phyloP scores from a whole-genome alignment of 371 early-diverging fungal species.

The Rhizopus stolonifer region DNA sequence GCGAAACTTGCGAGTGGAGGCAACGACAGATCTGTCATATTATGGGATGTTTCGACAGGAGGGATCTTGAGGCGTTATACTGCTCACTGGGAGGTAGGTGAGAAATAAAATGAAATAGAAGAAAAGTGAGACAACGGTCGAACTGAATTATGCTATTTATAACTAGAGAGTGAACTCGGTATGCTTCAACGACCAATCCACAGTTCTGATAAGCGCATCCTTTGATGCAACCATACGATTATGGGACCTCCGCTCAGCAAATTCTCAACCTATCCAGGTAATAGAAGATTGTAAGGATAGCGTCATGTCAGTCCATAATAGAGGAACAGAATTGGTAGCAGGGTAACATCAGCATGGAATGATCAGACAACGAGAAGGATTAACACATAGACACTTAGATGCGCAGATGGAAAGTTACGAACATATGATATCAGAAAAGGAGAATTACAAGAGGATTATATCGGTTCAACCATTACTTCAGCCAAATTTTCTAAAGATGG shows the following conservation, averaged over 20 bases:
- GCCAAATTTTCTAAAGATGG: constrained; percentile 70
- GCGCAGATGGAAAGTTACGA: constrained; percentile 82
- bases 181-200: constrained; percentile 76
- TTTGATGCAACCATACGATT: constrained; percentile 88
- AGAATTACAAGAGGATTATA: constrained; percentile 61
- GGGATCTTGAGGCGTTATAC: constrained; percentile 69
- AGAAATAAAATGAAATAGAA: too few relatives aligned
- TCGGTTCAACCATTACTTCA: constrained; percentile 83
- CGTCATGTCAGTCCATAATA: constrained; percentile 74
- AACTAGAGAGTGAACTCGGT: constrained; percentile 77
- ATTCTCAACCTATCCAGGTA: constrained; percentile 77
- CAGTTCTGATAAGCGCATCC: constrained; percentile 82
- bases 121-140: too few relatives aligned
- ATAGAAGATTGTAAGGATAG: constrained; percentile 89
- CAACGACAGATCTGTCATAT: constrained; percentile 74
- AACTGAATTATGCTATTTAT: not conserved
- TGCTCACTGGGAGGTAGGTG: constrained; percentile 77
- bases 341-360: constrained; percentile 49
- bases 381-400: constrained; percentile 36
- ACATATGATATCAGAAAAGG: constrained; percentile 87
- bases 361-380: not conserved
- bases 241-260: constrained; percentile 83
- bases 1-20: constrained; percentile 81
- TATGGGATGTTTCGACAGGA: constrained; percentile 88
- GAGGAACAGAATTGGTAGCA: constrained; percentile 72